Evolutionary conservation across 768 basidiomycete genomes (phyloP), one percentile per base, ranked within the genome.

Genomic region (Clavaria fumosa): DNA sequence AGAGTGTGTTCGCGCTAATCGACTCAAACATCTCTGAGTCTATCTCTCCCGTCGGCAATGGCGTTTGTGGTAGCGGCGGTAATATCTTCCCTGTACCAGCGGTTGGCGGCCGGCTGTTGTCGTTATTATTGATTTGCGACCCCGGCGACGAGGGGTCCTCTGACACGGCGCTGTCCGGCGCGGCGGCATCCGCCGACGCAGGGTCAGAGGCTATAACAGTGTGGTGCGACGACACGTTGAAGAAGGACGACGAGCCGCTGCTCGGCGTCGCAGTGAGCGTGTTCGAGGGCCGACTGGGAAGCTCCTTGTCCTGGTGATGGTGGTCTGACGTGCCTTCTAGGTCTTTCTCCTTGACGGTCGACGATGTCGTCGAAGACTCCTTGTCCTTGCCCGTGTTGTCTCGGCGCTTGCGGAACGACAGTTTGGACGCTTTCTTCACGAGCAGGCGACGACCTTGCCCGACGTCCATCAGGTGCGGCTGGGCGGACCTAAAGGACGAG

Each of bases 191-290:
- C n/a, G n/a, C n/a, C n/a, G n/a, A n/a, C n/a, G n/a, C n/a, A n/a
- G 14, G 26, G 14, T 28, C 26, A 28, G 26, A 28, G 17, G 30
- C 35, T 17, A 45, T 44, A 12, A 54, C 55, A 14, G 62, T 60
- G 21, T 67, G 62, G 68, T 67, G 4, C n/a, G 75, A 69, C 4
- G 75, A 65, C 20, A 83, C 78, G 49, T 85, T 84, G 64, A 86
- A 84, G 61, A 88, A 85, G 3, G 83, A 84, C 2, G 82, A 85
- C 0, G 80, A 84, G 17, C 76, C 78, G 37, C 75, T 75, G 51
- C 78, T 82, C 4, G 75, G 70, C 3, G 74, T 78, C n/a, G 75
- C 60, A 37, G 67, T 71, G 41, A 81, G 53, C 4, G 62, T 64
- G 3, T 65, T 67, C 12, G 64, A 66, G 27, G 65, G 63, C 17